Evolutionary conservation across 768 basidiomycete genomes (phyloP).

Genomic region (Tylopilus sp.): DNA sequence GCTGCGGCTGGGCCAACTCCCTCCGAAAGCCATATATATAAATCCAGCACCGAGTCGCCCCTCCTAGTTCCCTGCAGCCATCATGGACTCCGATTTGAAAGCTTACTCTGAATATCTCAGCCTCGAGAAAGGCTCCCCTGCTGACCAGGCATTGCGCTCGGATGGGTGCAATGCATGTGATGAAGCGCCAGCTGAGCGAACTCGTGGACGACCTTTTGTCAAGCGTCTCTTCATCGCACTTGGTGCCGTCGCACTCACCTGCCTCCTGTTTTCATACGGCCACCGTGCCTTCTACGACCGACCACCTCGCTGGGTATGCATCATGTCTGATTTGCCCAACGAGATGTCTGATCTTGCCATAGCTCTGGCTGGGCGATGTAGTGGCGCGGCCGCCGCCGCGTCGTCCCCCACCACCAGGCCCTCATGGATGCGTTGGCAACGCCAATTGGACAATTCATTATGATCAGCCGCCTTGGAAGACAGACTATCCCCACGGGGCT

Average conservation of each 20-base stretch:
- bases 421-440: constrained; percentile 13
- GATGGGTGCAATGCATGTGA: not conserved
- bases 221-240: constrained; percentile 11
- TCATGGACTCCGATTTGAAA: too few species aligned
- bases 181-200: not conserved
- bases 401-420: not conserved
- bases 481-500: constrained; percentile 23
- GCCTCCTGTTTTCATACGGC: constrained; percentile 10
- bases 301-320: constrained; percentile 9
- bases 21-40: too few species aligned
- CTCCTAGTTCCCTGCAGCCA: too few species aligned
- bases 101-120: constrained; percentile 1
- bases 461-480: constrained; percentile 24
- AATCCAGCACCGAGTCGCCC: too few species aligned
- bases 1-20: too few species aligned
- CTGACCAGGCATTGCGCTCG: not conserved
- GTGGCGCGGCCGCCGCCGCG: too few species aligned
- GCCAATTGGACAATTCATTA: constrained; percentile 24
- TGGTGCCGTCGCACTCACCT: constrained; percentile 7
- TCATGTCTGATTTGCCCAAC: not conserved
- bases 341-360: not conserved
- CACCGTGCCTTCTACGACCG: not conserved
- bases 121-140: constrained; percentile 20
- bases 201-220: not conserved
- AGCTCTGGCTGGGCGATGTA: constrained; percentile 7